Conservation (phyloP, 495 filamentous ascomycete genomes). For the Penicillium steckii region DNA sequence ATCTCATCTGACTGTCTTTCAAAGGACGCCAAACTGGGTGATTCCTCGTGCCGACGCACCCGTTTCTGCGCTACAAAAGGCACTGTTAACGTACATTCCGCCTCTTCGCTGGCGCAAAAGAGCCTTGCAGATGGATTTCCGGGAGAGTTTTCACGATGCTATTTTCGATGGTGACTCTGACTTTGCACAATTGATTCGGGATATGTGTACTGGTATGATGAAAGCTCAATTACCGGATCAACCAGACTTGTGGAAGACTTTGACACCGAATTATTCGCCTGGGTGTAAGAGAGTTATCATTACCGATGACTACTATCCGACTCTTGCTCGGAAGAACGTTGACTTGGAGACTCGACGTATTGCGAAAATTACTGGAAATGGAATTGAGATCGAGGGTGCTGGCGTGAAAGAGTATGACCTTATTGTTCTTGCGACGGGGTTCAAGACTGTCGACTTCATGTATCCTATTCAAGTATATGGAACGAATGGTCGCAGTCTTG, state of each 20-base stretch:
- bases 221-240: constrained; percentile 36
- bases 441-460: constrained; percentile 55
- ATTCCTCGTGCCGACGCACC: constrained; percentile 44
- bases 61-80: constrained; percentile 36
- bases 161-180: constrained; percentile 34
- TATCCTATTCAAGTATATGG: constrained; percentile 52
- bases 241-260: constrained; percentile 46
- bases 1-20: constrained; percentile 60
- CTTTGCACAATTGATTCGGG: constrained; percentile 31
- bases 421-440: constrained; percentile 55
- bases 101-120: constrained; percentile 47
- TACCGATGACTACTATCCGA: constrained; percentile 54
- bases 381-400: constrained; percentile 41
- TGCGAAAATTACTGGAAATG: constrained; percentile 35
- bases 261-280: constrained; percentile 50
- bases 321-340: constrained; percentile 43
- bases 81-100: constrained; percentile 42
- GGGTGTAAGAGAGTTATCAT: constrained; percentile 58
- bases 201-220: constrained; percentile 26
- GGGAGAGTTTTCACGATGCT: constrained; percentile 42
- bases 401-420: constrained; percentile 49
- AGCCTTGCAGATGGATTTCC: constrained; percentile 45
- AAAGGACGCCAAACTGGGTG: constrained; percentile 69
- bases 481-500: constrained; percentile 35
- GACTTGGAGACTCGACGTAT: constrained; percentile 49